Evolutionary conservation across 768 basidiomycete species (phyloP).

Genomic region (Tremella yokohamensis): DNA sequence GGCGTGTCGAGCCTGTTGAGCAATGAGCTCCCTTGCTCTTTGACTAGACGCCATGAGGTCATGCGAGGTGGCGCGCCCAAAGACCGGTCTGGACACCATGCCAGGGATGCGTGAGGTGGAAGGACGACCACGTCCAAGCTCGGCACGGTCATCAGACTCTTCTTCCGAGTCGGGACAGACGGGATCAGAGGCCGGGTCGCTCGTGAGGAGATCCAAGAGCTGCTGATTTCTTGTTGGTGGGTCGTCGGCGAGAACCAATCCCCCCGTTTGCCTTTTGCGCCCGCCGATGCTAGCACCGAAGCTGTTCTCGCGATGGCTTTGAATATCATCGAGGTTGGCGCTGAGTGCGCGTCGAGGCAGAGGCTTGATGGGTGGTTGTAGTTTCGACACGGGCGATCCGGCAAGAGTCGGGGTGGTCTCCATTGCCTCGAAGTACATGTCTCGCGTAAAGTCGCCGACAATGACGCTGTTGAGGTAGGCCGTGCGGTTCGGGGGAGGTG

Average conservation of each 20-base stretch:
- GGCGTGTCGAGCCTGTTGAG: too few relatives aligned
- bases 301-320: slow-evolving; percentile 2
- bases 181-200: slow-evolving; percentile 22
- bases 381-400: not conserved
- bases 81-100: not conserved
- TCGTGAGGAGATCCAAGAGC: slow-evolving; percentile 24
- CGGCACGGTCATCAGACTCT: slow-evolving; percentile 12
- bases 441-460: slow-evolving; percentile 25
- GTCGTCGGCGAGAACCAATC: slow-evolving; percentile 4
- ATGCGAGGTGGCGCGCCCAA: slow-evolving; percentile 27
- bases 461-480: slow-evolving; percentile 18
- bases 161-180: slow-evolving; percentile 15
- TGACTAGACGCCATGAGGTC: slow-evolving; percentile 22
- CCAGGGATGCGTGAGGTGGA: not conserved
- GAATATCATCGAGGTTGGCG: not conserved
- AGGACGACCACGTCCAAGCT: slow-evolving; percentile 12
- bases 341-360: not conserved
- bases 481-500: slow-evolving; percentile 20
- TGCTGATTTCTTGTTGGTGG: slow-evolving; percentile 9
- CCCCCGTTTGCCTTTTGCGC: not conserved
- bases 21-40: slow-evolving; percentile 5
- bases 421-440: slow-evolving; percentile 18
- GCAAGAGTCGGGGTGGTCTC: slow-evolving; percentile 13
- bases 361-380: slow-evolving; percentile 5
- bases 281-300: slow-evolving; percentile 4